phyloP scores from a whole-genome alignment of 768 basidiomycete genomes.

The Auricularia cornea region DNA sequence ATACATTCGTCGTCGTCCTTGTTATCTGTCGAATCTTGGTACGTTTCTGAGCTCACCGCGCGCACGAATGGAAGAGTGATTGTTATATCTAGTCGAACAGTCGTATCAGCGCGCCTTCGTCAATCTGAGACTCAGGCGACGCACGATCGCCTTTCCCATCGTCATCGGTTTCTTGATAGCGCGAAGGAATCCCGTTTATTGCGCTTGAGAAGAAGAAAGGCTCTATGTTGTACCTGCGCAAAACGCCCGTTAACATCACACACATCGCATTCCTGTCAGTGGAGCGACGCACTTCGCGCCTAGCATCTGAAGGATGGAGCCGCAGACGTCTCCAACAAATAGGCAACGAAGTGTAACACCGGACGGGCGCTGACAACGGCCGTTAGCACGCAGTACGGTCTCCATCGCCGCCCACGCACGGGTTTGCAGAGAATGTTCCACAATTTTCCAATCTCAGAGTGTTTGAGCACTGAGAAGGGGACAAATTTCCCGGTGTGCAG shows the following conservation, averaged over 20 bases:
- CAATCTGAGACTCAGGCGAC: no score
- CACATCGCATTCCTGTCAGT: neutral
- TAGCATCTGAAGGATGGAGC: slow-evolving; percentile 45
- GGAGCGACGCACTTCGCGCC: slow-evolving; percentile 38
- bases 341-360: slow-evolving; percentile 37
- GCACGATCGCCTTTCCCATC: slow-evolving; percentile 42
- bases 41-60: neutral
- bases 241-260: neutral
- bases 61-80: slow-evolving; percentile 36
- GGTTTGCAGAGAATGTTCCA: slow-evolving; percentile 26
- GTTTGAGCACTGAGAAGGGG: neutral
- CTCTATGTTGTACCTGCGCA: slow-evolving; percentile 42
- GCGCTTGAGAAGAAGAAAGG: slow-evolving; percentile 61
- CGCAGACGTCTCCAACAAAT: slow-evolving; percentile 43
- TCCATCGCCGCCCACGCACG: slow-evolving; percentile 21
- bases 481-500: neutral
- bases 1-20: neutral
- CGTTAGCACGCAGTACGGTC: neutral
- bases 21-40: neutral
- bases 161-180: slow-evolving; percentile 44
- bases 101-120: no score
- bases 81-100: slow-evolving; percentile 40
- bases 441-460: slow-evolving; percentile 16
- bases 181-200: slow-evolving; percentile 58
- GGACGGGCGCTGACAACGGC: slow-evolving; percentile 21